phyloP scores from a whole-genome alignment of 1,139 yeast genomes.

The Magnusiomyces paraingens region DNA sequence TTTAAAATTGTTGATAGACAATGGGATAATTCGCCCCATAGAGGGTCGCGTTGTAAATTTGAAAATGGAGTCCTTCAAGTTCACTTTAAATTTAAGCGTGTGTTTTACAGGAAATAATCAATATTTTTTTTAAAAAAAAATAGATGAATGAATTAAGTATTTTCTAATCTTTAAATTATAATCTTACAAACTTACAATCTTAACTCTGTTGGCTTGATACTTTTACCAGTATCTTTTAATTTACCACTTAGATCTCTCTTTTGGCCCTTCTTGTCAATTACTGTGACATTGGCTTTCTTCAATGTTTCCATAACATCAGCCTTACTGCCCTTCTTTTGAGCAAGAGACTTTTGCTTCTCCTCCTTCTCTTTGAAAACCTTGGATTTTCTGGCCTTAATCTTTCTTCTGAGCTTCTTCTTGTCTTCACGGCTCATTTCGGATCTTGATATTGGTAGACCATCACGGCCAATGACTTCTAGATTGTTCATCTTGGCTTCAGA shows the following conservation, averaged over 20 bases:
- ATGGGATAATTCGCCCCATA: slow-evolving; percentile 34
- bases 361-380: slow-evolving; percentile 43
- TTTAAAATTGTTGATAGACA: slow-evolving; percentile 34
- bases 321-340: slow-evolving; percentile 48
- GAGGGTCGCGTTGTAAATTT: slow-evolving; percentile 31
- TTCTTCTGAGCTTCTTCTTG: slow-evolving; percentile 79
- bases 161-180: neutral
- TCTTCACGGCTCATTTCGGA: slow-evolving; percentile 83
- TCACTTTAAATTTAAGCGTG: slow-evolving; percentile 33
- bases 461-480: slow-evolving; percentile 64
- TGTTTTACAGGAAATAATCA: slow-evolving; percentile 26
- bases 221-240: slow-evolving; percentile 40
- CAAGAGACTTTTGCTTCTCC: slow-evolving; percentile 30
- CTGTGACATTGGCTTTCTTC: slow-evolving; percentile 67
- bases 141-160: slow-evolving; percentile 1
- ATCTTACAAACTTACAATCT: neutral
- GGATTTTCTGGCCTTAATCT: slow-evolving; percentile 73
- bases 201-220: neutral
- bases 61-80: slow-evolving; percentile 35
- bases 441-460: slow-evolving; percentile 78
- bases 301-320: slow-evolving; percentile 67
- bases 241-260: slow-evolving; percentile 70
- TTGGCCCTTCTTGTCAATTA: slow-evolving; percentile 73
- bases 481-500: slow-evolving; percentile 36
- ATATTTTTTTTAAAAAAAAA: neutral